Conservation (phyloP, 768 basidiomycete species). For the Saitozyma podzolica region DNA sequence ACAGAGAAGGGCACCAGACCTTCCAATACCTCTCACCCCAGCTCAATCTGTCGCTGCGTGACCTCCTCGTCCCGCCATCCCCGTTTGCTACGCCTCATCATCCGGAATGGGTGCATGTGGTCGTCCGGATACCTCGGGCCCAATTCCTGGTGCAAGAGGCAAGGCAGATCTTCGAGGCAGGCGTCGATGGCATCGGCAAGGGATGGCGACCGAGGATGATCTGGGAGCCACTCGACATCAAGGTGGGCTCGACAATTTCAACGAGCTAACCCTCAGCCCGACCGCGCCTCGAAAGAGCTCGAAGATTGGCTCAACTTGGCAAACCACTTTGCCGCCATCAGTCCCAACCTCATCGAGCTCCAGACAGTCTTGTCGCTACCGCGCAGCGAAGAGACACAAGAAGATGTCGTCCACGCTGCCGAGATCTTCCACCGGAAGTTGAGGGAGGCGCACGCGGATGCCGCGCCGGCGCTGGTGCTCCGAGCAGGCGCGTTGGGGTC, state of each 20-base stretch:
- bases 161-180: constrained; percentile 3
- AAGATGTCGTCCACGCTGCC: constrained; percentile 16
- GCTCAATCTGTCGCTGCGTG: constrained; percentile 24
- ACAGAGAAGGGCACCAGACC: constrained; percentile 43
- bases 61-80: constrained; percentile 33
- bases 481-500: constrained; percentile 37
- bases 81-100: constrained; percentile 23
- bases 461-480: constrained; percentile 18
- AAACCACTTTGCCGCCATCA: constrained; percentile 25
- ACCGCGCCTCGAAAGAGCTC: constrained; percentile 8
- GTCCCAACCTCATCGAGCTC: constrained; percentile 43
- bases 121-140: constrained; percentile 26
- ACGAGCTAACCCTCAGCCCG: background rate
- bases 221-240: constrained; percentile 45
- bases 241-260: constrained; percentile 3
- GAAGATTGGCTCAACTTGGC: constrained; percentile 20
- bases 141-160: constrained; percentile 26
- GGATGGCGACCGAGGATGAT: constrained; percentile 31
- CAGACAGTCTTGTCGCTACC: constrained; percentile 22
- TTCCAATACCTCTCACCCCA: constrained; percentile 39
- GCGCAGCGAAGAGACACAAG: background rate
- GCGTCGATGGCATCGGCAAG: constrained; percentile 12
- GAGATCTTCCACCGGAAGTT: constrained; percentile 4
- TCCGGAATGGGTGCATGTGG: constrained; percentile 41
- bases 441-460: background rate